Conservation (phyloP, 108 stramenopile genomes). For the Aurantiochytrium sp. region DNA sequence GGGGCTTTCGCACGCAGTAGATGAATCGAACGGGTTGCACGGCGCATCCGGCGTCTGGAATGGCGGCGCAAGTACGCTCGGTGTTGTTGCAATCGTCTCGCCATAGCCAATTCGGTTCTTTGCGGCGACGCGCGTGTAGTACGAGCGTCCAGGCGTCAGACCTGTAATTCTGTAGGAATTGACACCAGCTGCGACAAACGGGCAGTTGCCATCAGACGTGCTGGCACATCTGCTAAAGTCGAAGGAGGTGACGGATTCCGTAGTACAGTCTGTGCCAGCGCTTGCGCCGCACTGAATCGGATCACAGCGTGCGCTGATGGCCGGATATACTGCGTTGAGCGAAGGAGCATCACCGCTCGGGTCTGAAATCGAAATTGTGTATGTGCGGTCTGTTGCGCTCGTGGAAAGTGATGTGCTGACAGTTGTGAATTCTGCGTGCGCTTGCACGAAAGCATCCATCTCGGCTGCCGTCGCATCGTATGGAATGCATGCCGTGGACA, state of each 20-base stretch:
- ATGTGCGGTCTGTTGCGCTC: not conserved
- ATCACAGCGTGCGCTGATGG: not conserved
- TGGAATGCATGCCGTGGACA: slow-evolving; percentile 50
- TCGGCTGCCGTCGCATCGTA: slow-evolving; percentile 54
- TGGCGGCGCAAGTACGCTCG: not conserved
- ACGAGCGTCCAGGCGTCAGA: slow-evolving; percentile 22
- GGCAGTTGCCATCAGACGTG: not conserved
- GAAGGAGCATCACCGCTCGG: not conserved
- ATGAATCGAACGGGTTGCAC: not conserved
- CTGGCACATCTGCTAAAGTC: not conserved
- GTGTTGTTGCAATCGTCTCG: not conserved
- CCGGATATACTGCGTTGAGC: not conserved
- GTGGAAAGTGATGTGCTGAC: not conserved
- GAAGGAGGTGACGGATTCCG: not conserved
- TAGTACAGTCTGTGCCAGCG: not conserved
- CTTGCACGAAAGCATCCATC: slow-evolving; percentile 41
- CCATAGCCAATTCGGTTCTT: slow-evolving; percentile 45
- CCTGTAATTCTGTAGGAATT: slow-evolving; percentile 18
- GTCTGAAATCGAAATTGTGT: not conserved
- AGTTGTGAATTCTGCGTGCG: slow-evolving; percentile 29
- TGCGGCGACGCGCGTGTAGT: slow-evolving; percentile 39
- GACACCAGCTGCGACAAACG: not conserved
- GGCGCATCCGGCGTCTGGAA: slow-evolving; percentile 21
- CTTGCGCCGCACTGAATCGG: not conserved
- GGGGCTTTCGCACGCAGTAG: not conserved